These are phyloP conservation scores for Euphorbia tirucalli DNA, from an alignment of 345 rosid genomes.

Conservation along the genomic window DNA sequence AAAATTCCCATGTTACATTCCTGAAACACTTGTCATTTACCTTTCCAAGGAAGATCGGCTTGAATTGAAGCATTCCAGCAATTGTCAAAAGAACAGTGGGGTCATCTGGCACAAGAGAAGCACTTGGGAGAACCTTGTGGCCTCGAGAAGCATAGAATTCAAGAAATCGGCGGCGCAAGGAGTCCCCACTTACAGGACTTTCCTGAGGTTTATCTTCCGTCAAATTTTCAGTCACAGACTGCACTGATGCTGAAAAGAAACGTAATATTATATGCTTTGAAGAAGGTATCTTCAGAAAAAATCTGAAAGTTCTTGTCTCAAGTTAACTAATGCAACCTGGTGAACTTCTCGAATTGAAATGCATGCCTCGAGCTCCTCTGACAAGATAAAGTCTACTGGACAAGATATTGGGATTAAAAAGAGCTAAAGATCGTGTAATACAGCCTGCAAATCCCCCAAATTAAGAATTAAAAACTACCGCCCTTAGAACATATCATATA, in stretches of 20 bases:
- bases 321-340: conserved; percentile 44
- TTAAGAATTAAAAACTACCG: background rate
- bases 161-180: conserved; percentile 73
- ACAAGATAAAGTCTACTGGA: conserved; percentile 16
- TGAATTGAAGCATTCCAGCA: conserved; percentile 98
- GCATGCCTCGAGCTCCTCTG: conserved; percentile 24
- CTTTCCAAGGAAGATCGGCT: conserved; percentile 94
- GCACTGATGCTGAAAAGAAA: conserved; percentile 63
- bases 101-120: conserved; percentile 95
- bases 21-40: conserved; percentile 25
- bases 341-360: conserved; percentile 39
- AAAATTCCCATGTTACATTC: no score
- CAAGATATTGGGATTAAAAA: conserved; percentile 34
- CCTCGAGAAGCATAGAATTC: conserved; percentile 88
- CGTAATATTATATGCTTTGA: conserved; percentile 18
- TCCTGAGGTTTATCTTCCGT: conserved; percentile 41
- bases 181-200: conserved; percentile 62
- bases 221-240: conserved; percentile 54
- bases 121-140: conserved; percentile 81
- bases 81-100: conserved; percentile 91
- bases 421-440: conserved; percentile 31
- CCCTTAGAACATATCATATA: background rate
- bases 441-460: conserved; percentile 42
- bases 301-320: background rate
- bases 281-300: conserved; percentile 20